These are phyloP conservation scores for Leccinum arenicola DNA, from an alignment of 768 basidiomycete genomes.

Conservation along the genomic window DNA sequence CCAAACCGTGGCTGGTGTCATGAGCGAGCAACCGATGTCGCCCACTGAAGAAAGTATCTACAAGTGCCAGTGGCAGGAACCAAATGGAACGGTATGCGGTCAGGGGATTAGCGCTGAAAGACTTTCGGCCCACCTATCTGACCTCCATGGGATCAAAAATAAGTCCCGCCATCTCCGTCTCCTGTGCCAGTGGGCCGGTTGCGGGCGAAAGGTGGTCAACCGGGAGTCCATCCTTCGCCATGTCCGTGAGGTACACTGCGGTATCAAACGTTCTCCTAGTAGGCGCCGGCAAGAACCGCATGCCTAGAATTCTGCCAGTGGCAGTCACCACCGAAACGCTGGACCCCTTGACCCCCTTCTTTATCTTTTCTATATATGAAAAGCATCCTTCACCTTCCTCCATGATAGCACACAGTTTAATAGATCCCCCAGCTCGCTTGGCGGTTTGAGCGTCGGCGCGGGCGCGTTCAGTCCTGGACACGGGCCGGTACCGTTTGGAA, in stretches of 20 bases:
- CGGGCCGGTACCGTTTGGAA: conserved; percentile 29
- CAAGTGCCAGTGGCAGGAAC: conserved; percentile 8
- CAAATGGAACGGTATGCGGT: conserved; percentile 1
- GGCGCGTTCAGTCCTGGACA: conserved; percentile 31
- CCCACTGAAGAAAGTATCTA: too few species aligned
- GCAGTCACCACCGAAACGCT: background rate
- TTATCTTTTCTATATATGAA: background rate
- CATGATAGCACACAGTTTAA: background rate
- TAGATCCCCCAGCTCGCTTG: conserved; percentile 36
- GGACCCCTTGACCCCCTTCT: too few species aligned
- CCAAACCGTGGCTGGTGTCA: background rate
- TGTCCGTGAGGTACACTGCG: conserved; percentile 14
- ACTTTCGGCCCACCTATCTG: conserved; percentile 14
- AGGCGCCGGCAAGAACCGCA: background rate
- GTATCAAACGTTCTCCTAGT: conserved; percentile 6
- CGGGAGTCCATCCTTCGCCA: conserved; percentile 23
- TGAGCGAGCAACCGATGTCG: background rate
- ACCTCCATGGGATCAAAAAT: conserved; percentile 13
- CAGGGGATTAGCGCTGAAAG: background rate
- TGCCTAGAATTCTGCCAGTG: background rate
- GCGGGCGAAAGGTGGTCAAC: conserved; percentile 10
- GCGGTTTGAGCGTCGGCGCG: conserved; percentile 26
- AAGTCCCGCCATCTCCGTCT: background rate
- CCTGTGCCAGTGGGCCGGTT: conserved; percentile 13
- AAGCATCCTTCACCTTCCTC: too few species aligned